Base-by-base conservation (phyloP, 148 eudicot species). In the Linanthus parryae region DNA sequence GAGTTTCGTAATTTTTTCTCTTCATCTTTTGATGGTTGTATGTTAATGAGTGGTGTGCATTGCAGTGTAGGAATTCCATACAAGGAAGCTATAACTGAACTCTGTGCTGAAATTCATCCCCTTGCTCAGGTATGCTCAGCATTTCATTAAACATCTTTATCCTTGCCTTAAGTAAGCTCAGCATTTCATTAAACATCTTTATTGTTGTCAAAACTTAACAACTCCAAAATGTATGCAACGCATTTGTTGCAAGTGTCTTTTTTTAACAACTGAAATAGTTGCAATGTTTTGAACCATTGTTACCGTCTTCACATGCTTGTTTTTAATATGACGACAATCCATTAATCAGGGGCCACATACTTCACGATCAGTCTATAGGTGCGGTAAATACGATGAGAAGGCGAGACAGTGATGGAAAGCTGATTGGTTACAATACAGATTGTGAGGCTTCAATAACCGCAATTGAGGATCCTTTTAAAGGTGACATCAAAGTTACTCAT, bases 371-470 rank as follows among this genome's bases (percentile, higher is more conserved):
- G 81, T 48, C 67, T 40, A 76, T 76, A 54, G 81, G 81, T 30
- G 81, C 81, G 34, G 81, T 72, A 16, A 76, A 76, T 43, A 76
- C 81, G 18, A 68, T 76, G 41, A 23, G 71, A 60, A 59, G 77
- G 61, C 63, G 74, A 56, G 47, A 18, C 34, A 40, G 33, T 44
- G 77, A 76, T 45, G 81, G 81, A 36, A 68, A 68, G 71, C 51
- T 76, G 31, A 24, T 76, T 43, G 81, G 81, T 34, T 69, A 72
- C 34, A 76, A 76, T 51, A 72, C 81, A 39, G 81, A 76, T 53
- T 76, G 77, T 58, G 81, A 76, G 53, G 81, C 74, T 61, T 62
- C 77, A 19, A 68, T 76, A 53, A 59, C 71, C 28, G 73, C 81
- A 28, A 76, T 76, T 33, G 81, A 76, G 60, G 81, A 76, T 64